Evolutionary conservation across 495 filamentous ascomycete species (phyloP).

Genomic region (Penicillium flavigenum): DNA sequence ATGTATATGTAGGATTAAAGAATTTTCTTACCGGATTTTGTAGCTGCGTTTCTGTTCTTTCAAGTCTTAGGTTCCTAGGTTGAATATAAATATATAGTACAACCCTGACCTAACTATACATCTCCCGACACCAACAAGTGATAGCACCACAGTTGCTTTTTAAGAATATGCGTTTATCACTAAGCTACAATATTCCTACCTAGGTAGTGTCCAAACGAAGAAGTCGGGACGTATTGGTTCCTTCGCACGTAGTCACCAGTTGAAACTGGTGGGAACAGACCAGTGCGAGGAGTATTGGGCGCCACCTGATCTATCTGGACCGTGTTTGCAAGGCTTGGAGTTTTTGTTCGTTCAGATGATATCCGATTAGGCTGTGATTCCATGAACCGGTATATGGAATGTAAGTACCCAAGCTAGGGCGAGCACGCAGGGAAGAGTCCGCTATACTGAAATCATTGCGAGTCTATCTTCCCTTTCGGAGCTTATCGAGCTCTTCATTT

Average conservation of each 20-base stretch:
- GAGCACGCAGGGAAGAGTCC: not conserved
- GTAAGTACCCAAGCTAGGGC: not conserved
- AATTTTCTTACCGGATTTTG: not conserved
- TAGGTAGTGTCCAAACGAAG: not conserved
- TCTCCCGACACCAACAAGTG: not conserved
- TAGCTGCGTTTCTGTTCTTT: too few relatives aligned
- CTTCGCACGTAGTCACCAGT: not conserved
- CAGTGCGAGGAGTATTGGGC: not conserved
- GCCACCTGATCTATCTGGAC: not conserved
- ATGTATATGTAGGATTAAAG: not conserved
- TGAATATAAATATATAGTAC: not conserved
- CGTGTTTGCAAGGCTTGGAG: not conserved
- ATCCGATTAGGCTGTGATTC: not conserved
- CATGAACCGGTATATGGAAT: not conserved
- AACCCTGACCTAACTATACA: not conserved
- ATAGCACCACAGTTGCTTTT: not conserved
- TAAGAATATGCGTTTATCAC: not conserved
- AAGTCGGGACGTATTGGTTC: not conserved
- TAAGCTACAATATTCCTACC: not conserved
- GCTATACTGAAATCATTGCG: not conserved
- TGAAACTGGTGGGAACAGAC: not conserved
- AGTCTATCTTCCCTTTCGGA: conserved; percentile 3
- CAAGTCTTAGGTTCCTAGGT: not conserved
- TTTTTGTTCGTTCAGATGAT: not conserved
- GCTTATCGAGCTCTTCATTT: conserved; percentile 20